Base-by-base conservation (phyloP, 1,284 basidiomycete species). In the Melampsora americana region DNA sequence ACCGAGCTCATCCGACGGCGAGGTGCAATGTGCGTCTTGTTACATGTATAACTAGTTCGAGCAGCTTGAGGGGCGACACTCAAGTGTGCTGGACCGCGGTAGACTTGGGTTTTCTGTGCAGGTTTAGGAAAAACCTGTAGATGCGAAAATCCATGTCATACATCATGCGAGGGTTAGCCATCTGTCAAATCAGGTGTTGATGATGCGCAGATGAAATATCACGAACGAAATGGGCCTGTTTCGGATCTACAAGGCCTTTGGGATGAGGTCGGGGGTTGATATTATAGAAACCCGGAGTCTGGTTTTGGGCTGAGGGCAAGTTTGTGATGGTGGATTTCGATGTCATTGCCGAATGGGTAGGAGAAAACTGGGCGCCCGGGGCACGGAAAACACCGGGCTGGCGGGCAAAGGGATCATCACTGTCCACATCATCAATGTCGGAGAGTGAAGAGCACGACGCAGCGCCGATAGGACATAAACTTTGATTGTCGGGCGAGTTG, bases 361-460 rank as follows among this genome's bases (percentile, higher is more conserved):
- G 18, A n/a, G 23, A 35, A 26, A 30, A 32, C 14, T 26, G n/a
- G 20, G 32, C 2, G 7, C n/a, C n/a, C 3, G n/a, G 64, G 39
- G n/a, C n/a, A 35, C 44, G 61, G 20, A 35, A 32, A 20, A 62
- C 53, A 12, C 32, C 20, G 11, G 70, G 70, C 32, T 72, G 64
- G 61, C 70, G 44, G 28, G 70, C 70, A 66, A 72, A 72, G 5
- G 70, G 70, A 56, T 72, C 70, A 65, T 72, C 70, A 60, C 35
- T 64, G 32, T 72, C 70, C 16, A 56, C 67, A 4, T 18, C 18
- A 20, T 72, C 70, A 26, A 32, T 65, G 5, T 64, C 60, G 6
- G 70, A 72, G 44, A 56, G 28, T 50, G 42, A 35, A 1, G 70
- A 53, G 26, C 32, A 32, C 39, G 62, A 50, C 6, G 70, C 46